Conservation (phyloP, 352 stramenopile genomes). For the Pythium oligandrum region DNA sequence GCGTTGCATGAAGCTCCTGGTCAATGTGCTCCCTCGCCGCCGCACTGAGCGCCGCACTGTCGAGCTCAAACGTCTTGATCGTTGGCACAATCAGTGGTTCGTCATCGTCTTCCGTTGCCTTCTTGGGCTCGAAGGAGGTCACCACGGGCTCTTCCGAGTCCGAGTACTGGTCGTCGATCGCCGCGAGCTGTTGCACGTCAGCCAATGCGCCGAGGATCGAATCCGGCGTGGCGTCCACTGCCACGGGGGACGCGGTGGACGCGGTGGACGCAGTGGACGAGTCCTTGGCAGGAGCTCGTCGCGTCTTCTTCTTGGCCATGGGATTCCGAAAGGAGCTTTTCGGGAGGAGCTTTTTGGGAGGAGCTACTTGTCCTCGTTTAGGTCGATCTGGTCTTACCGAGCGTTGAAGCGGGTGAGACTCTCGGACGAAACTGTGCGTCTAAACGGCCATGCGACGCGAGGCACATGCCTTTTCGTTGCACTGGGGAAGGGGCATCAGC, state of each 20-base stretch:
- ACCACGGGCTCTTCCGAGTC: slow-evolving; percentile 1
- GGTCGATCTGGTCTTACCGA: no score
- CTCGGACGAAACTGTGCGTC: no score
- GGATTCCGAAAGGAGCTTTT: not conserved
- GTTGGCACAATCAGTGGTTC: slow-evolving; percentile 26
- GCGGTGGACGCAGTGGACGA: not conserved
- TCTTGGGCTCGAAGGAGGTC: no score
- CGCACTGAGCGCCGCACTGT: slow-evolving; percentile 20
- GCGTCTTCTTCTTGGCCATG: slow-evolving; percentile 15
- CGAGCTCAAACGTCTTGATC: slow-evolving; percentile 32
- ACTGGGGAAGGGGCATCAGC: no score
- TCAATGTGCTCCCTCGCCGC: slow-evolving; percentile 26
- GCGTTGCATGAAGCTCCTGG: slow-evolving; percentile 20
- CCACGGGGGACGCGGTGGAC: not conserved
- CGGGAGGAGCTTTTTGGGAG: no score
- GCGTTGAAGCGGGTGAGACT: no score
- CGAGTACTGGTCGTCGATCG: slow-evolving; percentile 1
- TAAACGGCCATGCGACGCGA: no score
- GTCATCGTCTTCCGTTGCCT: not conserved
- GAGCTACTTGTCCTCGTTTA: no score
- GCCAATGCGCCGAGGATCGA: not conserved
- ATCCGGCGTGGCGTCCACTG: not conserved
- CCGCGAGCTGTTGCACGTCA: not conserved
- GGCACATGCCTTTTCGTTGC: no score
- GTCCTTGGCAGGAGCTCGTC: not conserved